Evolutionary conservation across 306 rosid genomes (phyloP).

Genomic region (Senna siamea): DNA sequence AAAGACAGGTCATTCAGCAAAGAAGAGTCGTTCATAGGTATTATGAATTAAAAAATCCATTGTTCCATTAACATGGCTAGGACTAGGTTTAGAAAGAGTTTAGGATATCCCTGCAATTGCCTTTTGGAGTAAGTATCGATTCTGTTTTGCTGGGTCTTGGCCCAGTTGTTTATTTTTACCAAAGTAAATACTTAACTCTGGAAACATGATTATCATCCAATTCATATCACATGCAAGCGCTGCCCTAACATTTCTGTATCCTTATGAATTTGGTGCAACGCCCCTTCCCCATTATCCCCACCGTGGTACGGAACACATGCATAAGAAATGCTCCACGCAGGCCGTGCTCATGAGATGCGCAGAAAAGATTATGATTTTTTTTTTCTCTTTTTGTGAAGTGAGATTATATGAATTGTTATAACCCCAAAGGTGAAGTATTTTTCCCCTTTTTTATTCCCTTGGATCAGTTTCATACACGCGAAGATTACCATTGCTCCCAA

Average conservation of each 20-base stretch:
- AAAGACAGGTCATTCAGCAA: conserved; percentile 68
- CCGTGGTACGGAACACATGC: too few species aligned
- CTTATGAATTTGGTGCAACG: too few species aligned
- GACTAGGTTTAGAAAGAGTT: conserved; percentile 46
- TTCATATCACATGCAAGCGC: conserved; percentile 38
- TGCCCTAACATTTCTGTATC: conserved; percentile 8
- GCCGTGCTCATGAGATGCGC: not conserved
- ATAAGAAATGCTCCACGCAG: not conserved
- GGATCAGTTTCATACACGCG: not conserved
- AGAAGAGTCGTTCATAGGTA: conserved; percentile 50
- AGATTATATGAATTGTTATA: not conserved
- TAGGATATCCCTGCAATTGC: conserved; percentile 57
- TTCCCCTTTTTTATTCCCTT: too few species aligned
- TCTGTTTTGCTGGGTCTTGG: conserved; percentile 54
- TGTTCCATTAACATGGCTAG: conserved; percentile 50
- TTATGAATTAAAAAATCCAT: conserved; percentile 37
- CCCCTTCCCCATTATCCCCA: too few species aligned
- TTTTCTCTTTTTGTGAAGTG: too few species aligned
- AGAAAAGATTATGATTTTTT: not conserved
- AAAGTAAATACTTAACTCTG: conserved; percentile 59
- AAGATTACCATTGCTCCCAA: not conserved
- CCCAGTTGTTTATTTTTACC: conserved; percentile 49
- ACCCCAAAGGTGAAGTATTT: not conserved
- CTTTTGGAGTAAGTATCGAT: too few species aligned
- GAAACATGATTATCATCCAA: conserved; percentile 36